Evolutionary conservation across 768 basidiomycete species (phyloP).

Genomic region (Lepiota venenata): DNA sequence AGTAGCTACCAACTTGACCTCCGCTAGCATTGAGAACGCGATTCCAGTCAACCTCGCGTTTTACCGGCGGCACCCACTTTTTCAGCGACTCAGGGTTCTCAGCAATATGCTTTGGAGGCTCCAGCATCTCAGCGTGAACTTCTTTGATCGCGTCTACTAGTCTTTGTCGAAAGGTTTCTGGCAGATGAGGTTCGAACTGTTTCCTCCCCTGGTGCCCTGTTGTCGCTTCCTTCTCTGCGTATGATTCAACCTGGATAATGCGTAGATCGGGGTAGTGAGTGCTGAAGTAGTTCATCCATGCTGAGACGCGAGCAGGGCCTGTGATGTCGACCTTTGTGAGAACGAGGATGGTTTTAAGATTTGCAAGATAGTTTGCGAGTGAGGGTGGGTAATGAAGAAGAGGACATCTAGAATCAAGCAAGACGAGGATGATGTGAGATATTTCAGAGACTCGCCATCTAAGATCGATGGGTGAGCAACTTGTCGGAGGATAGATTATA

Average conservation of each 20-base stretch:
- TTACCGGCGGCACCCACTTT: constrained; percentile 66
- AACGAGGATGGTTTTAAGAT: constrained; percentile 62
- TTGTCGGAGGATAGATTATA: background rate
- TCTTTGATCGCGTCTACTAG: constrained; percentile 64
- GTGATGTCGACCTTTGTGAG: constrained; percentile 89
- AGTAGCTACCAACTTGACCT: constrained; percentile 38
- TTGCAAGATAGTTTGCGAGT: constrained; percentile 59
- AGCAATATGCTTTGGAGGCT: constrained; percentile 60
- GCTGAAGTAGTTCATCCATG: constrained; percentile 66
- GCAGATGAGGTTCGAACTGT: constrained; percentile 63
- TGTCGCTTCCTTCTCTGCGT: constrained; percentile 46
- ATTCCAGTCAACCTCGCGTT: constrained; percentile 72
- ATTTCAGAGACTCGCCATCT: constrained; percentile 95
- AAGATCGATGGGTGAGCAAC: constrained; percentile 12
- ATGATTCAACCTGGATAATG: constrained; percentile 78
- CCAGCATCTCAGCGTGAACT: constrained; percentile 63
- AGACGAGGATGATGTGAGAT: constrained; percentile 81
- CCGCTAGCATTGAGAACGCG: constrained; percentile 44
- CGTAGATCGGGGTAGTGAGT: constrained; percentile 47
- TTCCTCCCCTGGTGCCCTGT: constrained; percentile 42
- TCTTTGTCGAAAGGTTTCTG: constrained; percentile 56
- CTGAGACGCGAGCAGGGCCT: constrained; percentile 56
- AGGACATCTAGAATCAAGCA: constrained; percentile 89
- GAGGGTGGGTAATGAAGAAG: constrained; percentile 84
- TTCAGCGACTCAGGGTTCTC: constrained; percentile 44